A percentile compares a stretch with the other conserved stretches of the same genome.
Evolutionary conservation across 192 early-diverging fungal genomes (phyloP).

Genomic region (Backusella macrospora): DNA sequence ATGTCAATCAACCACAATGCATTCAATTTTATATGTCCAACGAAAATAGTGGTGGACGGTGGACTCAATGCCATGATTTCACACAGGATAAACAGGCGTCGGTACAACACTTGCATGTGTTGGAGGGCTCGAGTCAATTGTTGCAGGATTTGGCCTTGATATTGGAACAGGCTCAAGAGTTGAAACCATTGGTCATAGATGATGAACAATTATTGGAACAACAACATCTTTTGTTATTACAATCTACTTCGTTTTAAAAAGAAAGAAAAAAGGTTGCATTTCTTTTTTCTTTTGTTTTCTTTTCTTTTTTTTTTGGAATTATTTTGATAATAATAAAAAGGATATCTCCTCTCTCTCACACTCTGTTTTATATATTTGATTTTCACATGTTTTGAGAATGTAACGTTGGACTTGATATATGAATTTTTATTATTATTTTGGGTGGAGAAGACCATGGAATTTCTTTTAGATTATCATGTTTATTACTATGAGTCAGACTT

Average conservation of each 20-base stretch:
- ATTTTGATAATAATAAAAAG: not conserved
- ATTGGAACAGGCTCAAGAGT: not conserved
- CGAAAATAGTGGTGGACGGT: constrained; percentile 33
- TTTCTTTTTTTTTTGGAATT: not conserved
- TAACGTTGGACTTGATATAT: too few species aligned
- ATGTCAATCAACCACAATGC: constrained; percentile 35
- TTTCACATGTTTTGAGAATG: too few species aligned
- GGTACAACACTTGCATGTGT: constrained; percentile 43
- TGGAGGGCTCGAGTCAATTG: constrained; percentile 34
- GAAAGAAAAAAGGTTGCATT: not conserved
- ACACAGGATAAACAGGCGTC: constrained; percentile 66
- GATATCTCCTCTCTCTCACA: too few species aligned
- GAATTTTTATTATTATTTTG: too few species aligned
- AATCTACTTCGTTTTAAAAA: not conserved
- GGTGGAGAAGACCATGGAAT: too few species aligned
- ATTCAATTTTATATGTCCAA: constrained; percentile 45
- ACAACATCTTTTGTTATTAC: not conserved
- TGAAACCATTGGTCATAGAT: constrained; percentile 8
- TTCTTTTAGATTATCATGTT: too few species aligned
- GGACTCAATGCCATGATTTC: constrained; percentile 66
- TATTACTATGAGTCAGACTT: too few species aligned
- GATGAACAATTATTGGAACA: constrained; percentile 2
- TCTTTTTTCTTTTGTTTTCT: not conserved
- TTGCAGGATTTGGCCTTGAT: constrained; percentile 15
- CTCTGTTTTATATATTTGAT: too few species aligned